Base-by-base conservation (phyloP, 2,329 filamentous ascomycete genomes). In the Arthroderma sp. region DNA sequence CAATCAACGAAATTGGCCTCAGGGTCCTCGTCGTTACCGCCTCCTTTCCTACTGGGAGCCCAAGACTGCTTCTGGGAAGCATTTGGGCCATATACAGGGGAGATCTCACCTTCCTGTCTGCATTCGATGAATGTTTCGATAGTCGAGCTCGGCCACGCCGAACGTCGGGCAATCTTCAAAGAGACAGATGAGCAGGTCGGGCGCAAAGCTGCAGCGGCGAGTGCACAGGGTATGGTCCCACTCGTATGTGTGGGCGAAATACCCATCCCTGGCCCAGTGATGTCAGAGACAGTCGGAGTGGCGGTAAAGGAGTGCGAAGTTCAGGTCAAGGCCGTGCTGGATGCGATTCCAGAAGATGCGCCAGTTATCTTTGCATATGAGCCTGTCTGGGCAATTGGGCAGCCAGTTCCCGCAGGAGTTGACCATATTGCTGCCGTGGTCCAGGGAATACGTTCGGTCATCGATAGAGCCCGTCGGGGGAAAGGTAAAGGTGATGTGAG, bases 321-420 rank as follows among this genome's bases (percentile, higher is more conserved):
- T 3, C 87, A 91, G 70, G 76, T 94, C 57, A 76, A 77, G 39
- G 75, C 81, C 1, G 82, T 88, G 1, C 68, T 93, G 55, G 73
- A 73, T 0, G 79, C 76, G 0, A 74, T 91, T 6, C 78, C 83
- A 0, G 74, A 75, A 9, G 76, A 81, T 15, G 80, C 82, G 0
- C 84, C 89, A 52, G 79, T 93, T 4, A 80, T 91, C 5, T 78
- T 94, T 58, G 88, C 88, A 0, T 94, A 94, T 67, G 88, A 94
- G 74, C 88, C 88, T 6, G 87, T 93, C 1, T 94, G 88, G 88
- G 88, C 88, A 0, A 94, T 93, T 70, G 88, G 88, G 0, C 84
- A 87, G 8, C 75, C 79, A 1, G 76, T 84, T 65, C 88, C 88
- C 1, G 88, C 88, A 0, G 79, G 79, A 6, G 80, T 84, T 17